Conservation (phyloP, 306 rosid genomes). For the Cucurbita ficifolia region DNA sequence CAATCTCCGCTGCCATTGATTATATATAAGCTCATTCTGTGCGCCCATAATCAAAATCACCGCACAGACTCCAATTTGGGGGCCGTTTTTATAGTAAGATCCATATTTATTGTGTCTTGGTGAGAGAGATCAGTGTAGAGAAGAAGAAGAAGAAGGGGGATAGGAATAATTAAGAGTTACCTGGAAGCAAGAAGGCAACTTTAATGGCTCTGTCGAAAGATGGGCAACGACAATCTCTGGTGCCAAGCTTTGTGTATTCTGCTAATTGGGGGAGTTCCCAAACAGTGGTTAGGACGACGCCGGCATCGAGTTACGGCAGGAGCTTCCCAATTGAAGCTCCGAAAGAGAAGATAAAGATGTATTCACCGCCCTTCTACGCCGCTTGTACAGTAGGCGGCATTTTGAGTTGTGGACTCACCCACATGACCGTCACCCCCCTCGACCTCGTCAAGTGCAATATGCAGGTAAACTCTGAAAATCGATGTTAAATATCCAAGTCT, state of each 20-base stretch:
- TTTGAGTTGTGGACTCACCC: slow-evolving; percentile 49
- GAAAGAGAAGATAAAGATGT: slow-evolving; percentile 31
- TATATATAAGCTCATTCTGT: neutral
- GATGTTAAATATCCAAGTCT: too few relatives aligned
- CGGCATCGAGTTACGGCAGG: neutral
- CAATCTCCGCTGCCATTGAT: neutral
- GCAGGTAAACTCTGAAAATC: slow-evolving; percentile 30
- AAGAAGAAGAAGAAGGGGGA: neutral
- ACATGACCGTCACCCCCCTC: slow-evolving; percentile 61
- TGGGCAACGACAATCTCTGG: slow-evolving; percentile 17
- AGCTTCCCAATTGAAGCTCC: slow-evolving; percentile 36
- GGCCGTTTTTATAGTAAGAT: neutral
- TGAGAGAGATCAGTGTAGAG: neutral
- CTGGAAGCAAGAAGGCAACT: neutral
- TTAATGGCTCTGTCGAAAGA: neutral
- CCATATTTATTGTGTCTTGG: neutral
- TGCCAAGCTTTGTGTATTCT: slow-evolving; percentile 46
- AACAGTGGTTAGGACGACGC: too few relatives aligned
- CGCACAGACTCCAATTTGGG: neutral
- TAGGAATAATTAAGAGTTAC: neutral
- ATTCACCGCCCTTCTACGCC: slow-evolving; percentile 45
- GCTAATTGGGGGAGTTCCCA: neutral
- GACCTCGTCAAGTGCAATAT: slow-evolving; percentile 80
- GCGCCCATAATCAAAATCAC: neutral
- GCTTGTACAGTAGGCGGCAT: slow-evolving; percentile 43